phyloP scores from a whole-genome alignment of 805 yeast genomes.

The Ogataea ramenticola region DNA sequence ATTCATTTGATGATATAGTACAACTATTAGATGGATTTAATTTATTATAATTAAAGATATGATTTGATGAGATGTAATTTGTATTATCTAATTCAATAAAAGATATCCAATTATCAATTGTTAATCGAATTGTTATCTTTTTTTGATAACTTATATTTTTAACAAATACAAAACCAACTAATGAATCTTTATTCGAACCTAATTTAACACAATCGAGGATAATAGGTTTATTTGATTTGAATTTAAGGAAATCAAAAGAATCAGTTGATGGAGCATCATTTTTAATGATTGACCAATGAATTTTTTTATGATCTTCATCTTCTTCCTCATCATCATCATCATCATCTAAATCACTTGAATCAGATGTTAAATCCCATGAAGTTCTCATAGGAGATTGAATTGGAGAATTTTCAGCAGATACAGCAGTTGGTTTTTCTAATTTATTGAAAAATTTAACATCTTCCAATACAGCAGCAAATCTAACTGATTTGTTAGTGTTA shows the following conservation, averaged over 20 bases:
- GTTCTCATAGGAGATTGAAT: constrained; percentile 17
- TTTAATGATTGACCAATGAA: constrained; percentile 21
- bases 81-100: constrained; percentile 24
- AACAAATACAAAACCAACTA: constrained; percentile 34
- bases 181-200: constrained; percentile 33
- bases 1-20: constrained; percentile 4
- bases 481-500: constrained; percentile 41
- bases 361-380: constrained; percentile 14
- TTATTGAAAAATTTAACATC: constrained; percentile 61
- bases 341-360: constrained; percentile 12
- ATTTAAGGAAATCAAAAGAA: constrained; percentile 23
- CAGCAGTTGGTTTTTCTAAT: constrained; percentile 52
- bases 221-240: constrained; percentile 20
- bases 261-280: constrained; percentile 25
- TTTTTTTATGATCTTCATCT: constrained; percentile 9
- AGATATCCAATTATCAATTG: constrained; percentile 41
- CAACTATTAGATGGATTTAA: not conserved
- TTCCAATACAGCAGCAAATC: constrained; percentile 55
- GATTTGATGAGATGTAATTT: constrained; percentile 30
- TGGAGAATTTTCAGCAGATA: constrained; percentile 53
- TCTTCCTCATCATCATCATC: constrained; percentile 18
- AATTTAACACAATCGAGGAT: constrained; percentile 31
- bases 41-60: constrained; percentile 33
- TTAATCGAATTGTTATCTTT: constrained; percentile 36
- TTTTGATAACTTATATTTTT: constrained; percentile 32